A percentile compares a stretch with the other conserved stretches of the same genome.
phyloP scores from a whole-genome alignment of 164 flowering plant genomes.

The Vitis rotundifolia region DNA sequence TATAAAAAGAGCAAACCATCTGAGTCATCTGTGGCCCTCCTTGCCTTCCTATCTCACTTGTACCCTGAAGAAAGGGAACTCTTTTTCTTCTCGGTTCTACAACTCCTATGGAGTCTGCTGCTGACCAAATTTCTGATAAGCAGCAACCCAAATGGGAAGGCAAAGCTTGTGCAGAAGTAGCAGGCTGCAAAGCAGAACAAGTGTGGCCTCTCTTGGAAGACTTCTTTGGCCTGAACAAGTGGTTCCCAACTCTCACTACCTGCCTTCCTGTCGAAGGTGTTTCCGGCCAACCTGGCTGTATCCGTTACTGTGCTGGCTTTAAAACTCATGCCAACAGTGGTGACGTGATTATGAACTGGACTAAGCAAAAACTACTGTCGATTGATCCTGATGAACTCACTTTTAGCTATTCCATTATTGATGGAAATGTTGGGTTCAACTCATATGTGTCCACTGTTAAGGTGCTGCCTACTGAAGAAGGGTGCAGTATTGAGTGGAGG shows the following conservation, averaged over 20 bases:
- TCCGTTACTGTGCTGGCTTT: constrained; percentile 30
- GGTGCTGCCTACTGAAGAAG: constrained; percentile 21
- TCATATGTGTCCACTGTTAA: constrained; percentile 28
- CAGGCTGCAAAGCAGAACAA: constrained; percentile 27
- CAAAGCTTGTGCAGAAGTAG: constrained; percentile 26
- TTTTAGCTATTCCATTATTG: constrained; percentile 29
- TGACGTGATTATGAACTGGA: constrained; percentile 23
- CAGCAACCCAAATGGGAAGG: constrained; percentile 40
- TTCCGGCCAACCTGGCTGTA: constrained; percentile 36
- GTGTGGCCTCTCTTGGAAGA: constrained; percentile 48
- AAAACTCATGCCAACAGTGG: constrained; percentile 11
- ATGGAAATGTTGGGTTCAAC: constrained; percentile 35
- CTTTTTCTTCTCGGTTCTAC: not conserved
- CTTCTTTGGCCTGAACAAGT: constrained; percentile 40
- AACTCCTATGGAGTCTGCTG: not conserved
- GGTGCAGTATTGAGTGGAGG: constrained; percentile 44
- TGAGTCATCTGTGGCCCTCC: too few relatives aligned
- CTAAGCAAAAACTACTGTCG: constrained; percentile 34
- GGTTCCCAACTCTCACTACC: constrained; percentile 40
- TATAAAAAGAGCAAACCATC: too few relatives aligned
- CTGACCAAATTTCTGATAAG: not conserved
- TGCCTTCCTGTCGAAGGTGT: constrained; percentile 31
- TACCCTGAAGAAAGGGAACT: too few relatives aligned
- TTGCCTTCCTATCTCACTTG: too few relatives aligned
- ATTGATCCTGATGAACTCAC: constrained; percentile 20